A percentile compares a stretch with the other conserved stretches of the same genome.
Conservation (phyloP, 2,329 filamentous ascomycete genomes). For the Neonectria faginata region DNA sequence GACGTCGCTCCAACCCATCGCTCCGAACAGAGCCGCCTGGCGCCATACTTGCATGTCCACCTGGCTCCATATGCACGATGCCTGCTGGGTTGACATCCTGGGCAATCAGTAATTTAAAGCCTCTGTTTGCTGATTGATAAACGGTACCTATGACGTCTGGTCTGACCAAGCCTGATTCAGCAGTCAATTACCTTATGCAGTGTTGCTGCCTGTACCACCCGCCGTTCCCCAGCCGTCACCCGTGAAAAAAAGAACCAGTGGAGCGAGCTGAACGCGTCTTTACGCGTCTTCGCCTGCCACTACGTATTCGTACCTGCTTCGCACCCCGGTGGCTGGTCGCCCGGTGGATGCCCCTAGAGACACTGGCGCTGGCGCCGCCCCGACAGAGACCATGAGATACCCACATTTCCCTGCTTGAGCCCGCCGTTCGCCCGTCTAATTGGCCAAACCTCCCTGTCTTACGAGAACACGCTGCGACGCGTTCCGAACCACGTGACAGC, state of each 20-base stretch:
- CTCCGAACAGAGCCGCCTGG: constrained; percentile 29
- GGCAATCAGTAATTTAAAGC: not conserved
- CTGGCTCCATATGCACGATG: constrained; percentile 30
- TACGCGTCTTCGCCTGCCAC: constrained; percentile 32
- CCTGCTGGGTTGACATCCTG: constrained; percentile 15
- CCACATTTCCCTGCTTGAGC: constrained; percentile 35
- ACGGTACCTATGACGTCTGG: constrained; percentile 36
- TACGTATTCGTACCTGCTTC: constrained; percentile 33
- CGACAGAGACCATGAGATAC: constrained; percentile 32
- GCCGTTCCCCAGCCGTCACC: not conserved
- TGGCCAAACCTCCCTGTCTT: constrained; percentile 41
- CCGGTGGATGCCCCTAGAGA: constrained; percentile 32
- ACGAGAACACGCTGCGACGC: constrained; percentile 50
- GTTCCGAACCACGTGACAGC: constrained; percentile 54
- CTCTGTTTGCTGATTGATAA: constrained; percentile 51
- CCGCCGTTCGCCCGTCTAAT: constrained; percentile 38
- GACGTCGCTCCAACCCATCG: constrained; percentile 17
- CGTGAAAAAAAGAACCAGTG: constrained; percentile 12
- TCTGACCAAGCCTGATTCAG: constrained; percentile 44
- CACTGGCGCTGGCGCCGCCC: constrained; percentile 32
- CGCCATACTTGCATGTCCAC: constrained; percentile 29
- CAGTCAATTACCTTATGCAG: constrained; percentile 23
- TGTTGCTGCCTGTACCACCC: not conserved
- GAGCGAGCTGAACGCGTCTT: constrained; percentile 37
- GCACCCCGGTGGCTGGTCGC: constrained; percentile 39